Base-by-base conservation (phyloP, 2,329 filamentous ascomycete genomes). In the Chalara sp. region DNA sequence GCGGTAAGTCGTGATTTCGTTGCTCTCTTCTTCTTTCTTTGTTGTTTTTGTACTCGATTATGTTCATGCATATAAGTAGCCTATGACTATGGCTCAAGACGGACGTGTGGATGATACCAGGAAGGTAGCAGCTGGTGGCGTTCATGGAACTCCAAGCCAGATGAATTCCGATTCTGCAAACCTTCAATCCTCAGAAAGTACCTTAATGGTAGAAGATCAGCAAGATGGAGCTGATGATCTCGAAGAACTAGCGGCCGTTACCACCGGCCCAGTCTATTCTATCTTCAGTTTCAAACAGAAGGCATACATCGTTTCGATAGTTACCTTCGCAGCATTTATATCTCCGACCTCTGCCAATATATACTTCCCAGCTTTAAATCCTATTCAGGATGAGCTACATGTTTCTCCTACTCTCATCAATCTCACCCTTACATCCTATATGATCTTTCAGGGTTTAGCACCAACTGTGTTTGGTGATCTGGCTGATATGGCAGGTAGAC, bases 401-500 rank as follows among this genome's bases (percentile, higher is more conserved):
- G 59, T 64, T n/a, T 64, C 63, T 6, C 56, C 58, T 6, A 62
- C 59, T 28, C 53, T 61, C 21, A 64, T 66, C 48, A 65, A 64
- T 47, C 47, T 65, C 28, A 65, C 63, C 32, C 54, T 66, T 8
- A 66, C 63, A 6, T 59, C 58, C 21, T 66, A 63, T 41, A 61
- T 65, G 63, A 73, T 84, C 46, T 75, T 84, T 35, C 81, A 83
- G 67, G 81, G 76, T 21, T 65, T 84, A 10, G 72, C 76, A 1
- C 81, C 81, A 32, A 77, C 75, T 54, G 72, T 83, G 47, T 70
- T 81, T 45, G 80, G 79, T 1, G 75, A 74, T 4, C 65, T 83
- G 33, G 76, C 79, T 1, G 81, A 84, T 59, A 73, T 68, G 12
- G 69, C 70, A 2, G 80, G 81, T 2, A 71, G 80, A 35, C 68